phyloP scores from a whole-genome alignment of 306 rosid genomes.

The Pachyrhizus erosus region DNA sequence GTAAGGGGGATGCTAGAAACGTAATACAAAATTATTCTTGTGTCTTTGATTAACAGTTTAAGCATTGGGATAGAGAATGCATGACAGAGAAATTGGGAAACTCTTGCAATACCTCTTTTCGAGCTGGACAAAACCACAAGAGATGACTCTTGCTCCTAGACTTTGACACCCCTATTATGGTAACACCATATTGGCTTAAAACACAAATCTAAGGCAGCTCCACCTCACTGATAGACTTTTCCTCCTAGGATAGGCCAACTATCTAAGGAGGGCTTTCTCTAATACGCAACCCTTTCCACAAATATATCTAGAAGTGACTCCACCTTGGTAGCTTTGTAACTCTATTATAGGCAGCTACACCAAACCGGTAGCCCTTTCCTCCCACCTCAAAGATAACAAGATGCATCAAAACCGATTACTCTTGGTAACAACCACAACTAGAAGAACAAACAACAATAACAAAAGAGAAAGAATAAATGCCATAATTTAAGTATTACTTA shows the following conservation, averaged over 20 bases:
- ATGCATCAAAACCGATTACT: not conserved
- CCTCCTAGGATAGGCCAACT: not conserved
- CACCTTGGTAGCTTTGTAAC: too few species aligned
- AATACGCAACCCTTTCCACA: not conserved
- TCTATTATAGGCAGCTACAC: too few species aligned
- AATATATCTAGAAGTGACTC: too few species aligned
- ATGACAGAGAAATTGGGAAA: not conserved
- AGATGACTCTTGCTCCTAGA: not conserved
- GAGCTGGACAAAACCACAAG: not conserved
- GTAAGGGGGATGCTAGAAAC: too few species aligned
- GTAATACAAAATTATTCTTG: not conserved
- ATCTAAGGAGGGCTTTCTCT: not conserved
- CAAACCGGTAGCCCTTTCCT: not conserved
- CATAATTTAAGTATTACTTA: not conserved
- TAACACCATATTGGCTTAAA: not conserved
- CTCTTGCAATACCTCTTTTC: not conserved
- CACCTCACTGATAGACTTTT: not conserved
- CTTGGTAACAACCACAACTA: not conserved
- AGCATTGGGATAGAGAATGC: not conserved
- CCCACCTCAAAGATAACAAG: not conserved
- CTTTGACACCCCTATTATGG: not conserved
- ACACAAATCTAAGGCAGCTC: not conserved
- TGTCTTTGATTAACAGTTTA: not conserved
- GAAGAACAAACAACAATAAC: not conserved
- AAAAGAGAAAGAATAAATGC: not conserved